phyloP scores from a whole-genome alignment of 768 basidiomycete species.

The Fistulinella prunicolor region DNA sequence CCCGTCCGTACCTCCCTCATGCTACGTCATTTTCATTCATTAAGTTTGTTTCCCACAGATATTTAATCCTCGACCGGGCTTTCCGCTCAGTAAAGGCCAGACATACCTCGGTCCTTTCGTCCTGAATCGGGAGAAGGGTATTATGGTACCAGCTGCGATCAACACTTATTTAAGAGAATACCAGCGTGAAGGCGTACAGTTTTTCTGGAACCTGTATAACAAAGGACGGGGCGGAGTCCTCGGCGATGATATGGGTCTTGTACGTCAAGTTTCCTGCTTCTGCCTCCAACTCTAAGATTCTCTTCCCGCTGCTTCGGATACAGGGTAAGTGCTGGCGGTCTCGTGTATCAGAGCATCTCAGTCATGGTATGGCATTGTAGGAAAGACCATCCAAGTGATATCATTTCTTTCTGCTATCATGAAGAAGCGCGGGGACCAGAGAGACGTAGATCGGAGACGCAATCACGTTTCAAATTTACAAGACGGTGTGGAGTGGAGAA shows the following conservation, averaged over 20 bases:
- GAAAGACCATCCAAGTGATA: constrained; percentile 97
- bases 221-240: constrained; percentile 74
- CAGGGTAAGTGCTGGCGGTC: constrained; percentile 23
- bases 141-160: constrained; percentile 63
- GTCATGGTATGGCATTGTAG: constrained; percentile 19
- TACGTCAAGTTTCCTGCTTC: constrained; percentile 26
- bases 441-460: constrained; percentile 65
- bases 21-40: background rate
- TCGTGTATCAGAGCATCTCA: constrained; percentile 1
- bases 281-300: background rate
- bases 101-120: constrained; percentile 42
- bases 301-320: background rate
- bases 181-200: constrained; percentile 81
- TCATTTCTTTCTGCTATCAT: constrained; percentile 89
- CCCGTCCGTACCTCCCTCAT: constrained; percentile 26
- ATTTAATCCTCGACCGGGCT: constrained; percentile 51
- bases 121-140: constrained; percentile 44
- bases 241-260: constrained; percentile 95
- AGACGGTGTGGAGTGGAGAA: constrained; percentile 53
- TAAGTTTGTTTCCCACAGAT: constrained; percentile 27
- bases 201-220: constrained; percentile 73
- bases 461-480: constrained; percentile 65
- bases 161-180: constrained; percentile 89
- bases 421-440: constrained; percentile 66
- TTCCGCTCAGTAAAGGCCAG: constrained; percentile 47